Conservation (phyloP, 495 filamentous ascomycete species). For the Cairneyella variabilis region DNA sequence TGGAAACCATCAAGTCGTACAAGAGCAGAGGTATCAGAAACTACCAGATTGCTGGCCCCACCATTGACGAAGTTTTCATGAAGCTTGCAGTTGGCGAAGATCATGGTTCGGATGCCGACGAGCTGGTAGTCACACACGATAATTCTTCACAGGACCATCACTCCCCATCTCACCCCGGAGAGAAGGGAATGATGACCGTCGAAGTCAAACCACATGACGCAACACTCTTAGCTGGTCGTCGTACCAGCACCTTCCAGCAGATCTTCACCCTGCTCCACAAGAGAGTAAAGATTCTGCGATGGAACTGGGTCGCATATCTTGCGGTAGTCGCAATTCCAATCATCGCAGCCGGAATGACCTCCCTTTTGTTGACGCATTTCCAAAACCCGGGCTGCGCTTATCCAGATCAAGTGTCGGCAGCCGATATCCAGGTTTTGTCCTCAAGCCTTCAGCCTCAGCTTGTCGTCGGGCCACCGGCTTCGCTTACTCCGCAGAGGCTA, state of each 20-base stretch:
- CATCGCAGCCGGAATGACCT: slow-evolving; percentile 66
- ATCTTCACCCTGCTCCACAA: slow-evolving; percentile 69
- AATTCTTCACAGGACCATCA: neutral
- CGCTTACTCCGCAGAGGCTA: slow-evolving; percentile 36
- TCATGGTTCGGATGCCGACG: slow-evolving; percentile 23
- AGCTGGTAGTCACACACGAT: slow-evolving; percentile 5
- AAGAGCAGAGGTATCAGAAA: slow-evolving; percentile 59
- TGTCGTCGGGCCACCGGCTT: slow-evolving; percentile 55
- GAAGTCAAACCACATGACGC: neutral
- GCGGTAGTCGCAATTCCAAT: slow-evolving; percentile 70
- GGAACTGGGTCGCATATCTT: slow-evolving; percentile 66
- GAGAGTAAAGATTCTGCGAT: slow-evolving; percentile 66
- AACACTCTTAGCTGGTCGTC: slow-evolving; percentile 60
- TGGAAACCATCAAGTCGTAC: slow-evolving; percentile 57
- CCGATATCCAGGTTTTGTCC: slow-evolving; percentile 32
- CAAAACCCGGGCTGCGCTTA: slow-evolving; percentile 53
- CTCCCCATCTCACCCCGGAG: neutral
- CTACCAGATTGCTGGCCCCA: slow-evolving; percentile 74
- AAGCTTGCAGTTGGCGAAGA: slow-evolving; percentile 67
- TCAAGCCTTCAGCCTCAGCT: slow-evolving; percentile 39
- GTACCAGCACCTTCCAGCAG: slow-evolving; percentile 59
- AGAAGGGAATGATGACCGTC: slow-evolving; percentile 5
- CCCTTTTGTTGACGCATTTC: slow-evolving; percentile 60
- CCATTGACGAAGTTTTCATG: slow-evolving; percentile 82
- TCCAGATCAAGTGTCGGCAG: slow-evolving; percentile 31